phyloP scores from a whole-genome alignment of 2,329 filamentous ascomycete genomes.

The Stagonosporopsis chrysanthemi region DNA sequence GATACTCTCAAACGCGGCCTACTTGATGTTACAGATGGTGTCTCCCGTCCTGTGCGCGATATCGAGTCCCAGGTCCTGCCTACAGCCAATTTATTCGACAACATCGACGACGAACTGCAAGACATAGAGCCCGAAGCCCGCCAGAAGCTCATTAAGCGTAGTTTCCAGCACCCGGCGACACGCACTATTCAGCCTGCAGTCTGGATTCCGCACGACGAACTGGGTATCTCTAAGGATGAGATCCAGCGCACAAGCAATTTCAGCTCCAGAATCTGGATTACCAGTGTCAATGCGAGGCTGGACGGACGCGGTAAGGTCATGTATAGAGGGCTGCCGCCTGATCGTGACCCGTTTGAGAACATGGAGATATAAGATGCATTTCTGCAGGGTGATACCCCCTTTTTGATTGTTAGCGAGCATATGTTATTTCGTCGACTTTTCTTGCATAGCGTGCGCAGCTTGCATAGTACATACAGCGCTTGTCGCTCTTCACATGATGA shows the following conservation, averaged over 20 bases:
- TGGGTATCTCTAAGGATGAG: constrained; percentile 93
- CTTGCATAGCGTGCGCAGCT: constrained; percentile 16
- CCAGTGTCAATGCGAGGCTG: constrained; percentile 87
- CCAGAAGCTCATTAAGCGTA: constrained; percentile 82
- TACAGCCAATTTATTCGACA: constrained; percentile 82
- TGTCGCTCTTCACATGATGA: constrained; percentile 1
- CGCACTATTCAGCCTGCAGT: constrained; percentile 85
- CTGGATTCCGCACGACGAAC: constrained; percentile 90
- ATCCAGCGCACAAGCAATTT: constrained; percentile 78
- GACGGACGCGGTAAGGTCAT: constrained; percentile 84
- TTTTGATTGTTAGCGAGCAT: constrained; percentile 15
- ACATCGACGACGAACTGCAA: constrained; percentile 91
- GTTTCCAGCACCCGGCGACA: constrained; percentile 89
- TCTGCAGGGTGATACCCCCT: not conserved
- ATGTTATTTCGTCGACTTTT: not conserved
- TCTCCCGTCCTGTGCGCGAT: constrained; percentile 43
- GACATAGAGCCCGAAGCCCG: constrained; percentile 90
- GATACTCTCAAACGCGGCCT: constrained; percentile 38
- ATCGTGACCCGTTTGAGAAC: constrained; percentile 62
- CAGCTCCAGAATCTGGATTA: constrained; percentile 84
- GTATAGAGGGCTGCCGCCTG: constrained; percentile 84
- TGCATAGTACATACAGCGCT: constrained; percentile 15
- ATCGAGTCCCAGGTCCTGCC: constrained; percentile 62
- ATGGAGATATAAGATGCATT: constrained; percentile 40
- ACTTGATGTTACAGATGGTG: constrained; percentile 42